Evolutionary conservation across 2,329 filamentous ascomycete species (phyloP).

Genomic region (Geoglossum cookeanum): DNA sequence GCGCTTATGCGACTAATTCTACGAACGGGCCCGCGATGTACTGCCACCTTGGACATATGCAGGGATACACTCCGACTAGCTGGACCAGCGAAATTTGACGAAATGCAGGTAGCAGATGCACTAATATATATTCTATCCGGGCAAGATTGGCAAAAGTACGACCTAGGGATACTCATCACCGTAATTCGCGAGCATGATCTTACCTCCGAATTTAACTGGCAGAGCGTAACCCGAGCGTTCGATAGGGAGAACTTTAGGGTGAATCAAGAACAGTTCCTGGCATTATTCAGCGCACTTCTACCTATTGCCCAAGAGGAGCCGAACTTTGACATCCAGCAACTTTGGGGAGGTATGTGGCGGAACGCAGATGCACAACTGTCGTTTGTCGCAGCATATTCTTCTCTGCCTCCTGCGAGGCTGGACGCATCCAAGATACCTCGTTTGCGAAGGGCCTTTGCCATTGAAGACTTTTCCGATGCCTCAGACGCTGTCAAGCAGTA

Average conservation of each 20-base stretch:
- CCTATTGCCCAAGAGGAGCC: slow-evolving; percentile 45
- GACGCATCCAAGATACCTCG: slow-evolving; percentile 74
- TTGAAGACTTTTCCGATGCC: slow-evolving; percentile 41
- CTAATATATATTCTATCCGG: slow-evolving; percentile 51
- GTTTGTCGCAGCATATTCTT: slow-evolving; percentile 78
- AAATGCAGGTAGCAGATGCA: slow-evolving; percentile 66
- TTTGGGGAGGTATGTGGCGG: slow-evolving; percentile 84
- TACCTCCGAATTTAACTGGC: slow-evolving; percentile 40
- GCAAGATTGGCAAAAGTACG: slow-evolving; percentile 44
- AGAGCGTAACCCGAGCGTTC: slow-evolving; percentile 57
- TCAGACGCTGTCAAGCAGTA: slow-evolving; percentile 39
- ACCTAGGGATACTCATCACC: slow-evolving; percentile 45
- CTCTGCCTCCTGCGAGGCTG: slow-evolving; percentile 52
- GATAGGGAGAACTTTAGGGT: slow-evolving; percentile 62
- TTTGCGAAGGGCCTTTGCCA: slow-evolving; percentile 56
- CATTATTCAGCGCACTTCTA: slow-evolving; percentile 60
- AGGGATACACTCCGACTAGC: slow-evolving; percentile 37
- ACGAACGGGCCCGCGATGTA: slow-evolving; percentile 53
- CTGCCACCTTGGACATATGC: slow-evolving; percentile 51
- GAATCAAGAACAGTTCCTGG: slow-evolving; percentile 60
- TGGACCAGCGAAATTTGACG: slow-evolving; percentile 46
- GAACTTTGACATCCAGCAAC: slow-evolving; percentile 60
- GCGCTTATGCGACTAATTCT: slow-evolving; percentile 47
- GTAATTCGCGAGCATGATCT: slow-evolving; percentile 35
- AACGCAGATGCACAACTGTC: slow-evolving; percentile 76